Conservation (phyloP, 2,329 filamentous ascomycete species). For the Tolypocladium endophyticum region DNA sequence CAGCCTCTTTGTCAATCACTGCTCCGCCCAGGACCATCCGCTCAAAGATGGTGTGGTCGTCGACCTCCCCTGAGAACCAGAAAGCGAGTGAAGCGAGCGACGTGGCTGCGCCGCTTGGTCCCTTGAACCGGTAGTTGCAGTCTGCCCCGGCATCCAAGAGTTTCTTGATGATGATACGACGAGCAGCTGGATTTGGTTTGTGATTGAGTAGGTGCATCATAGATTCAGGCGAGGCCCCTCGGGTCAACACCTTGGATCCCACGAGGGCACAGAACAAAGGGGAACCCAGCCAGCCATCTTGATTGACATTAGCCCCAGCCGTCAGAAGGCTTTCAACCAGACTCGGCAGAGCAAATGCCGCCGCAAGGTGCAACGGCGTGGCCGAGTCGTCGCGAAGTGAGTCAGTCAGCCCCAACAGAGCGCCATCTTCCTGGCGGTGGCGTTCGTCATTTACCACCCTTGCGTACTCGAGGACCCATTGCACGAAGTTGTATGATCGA, state of each 20-base stretch:
- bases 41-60: constrained; percentile 14
- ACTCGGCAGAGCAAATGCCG: constrained; percentile 18
- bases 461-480: constrained; percentile 25
- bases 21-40: constrained; percentile 7
- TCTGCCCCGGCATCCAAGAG: constrained; percentile 13
- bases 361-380: constrained; percentile 22
- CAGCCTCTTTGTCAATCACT: constrained; percentile 8
- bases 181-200: constrained; percentile 4
- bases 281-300: constrained; percentile 14
- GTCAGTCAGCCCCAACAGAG: constrained; percentile 18
- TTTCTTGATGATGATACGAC: constrained; percentile 9
- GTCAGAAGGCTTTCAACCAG: constrained; percentile 16
- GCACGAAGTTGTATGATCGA: constrained; percentile 19
- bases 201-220: constrained; percentile 10
- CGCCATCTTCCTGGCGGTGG: constrained; percentile 10
- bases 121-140: constrained; percentile 7
- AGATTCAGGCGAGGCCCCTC: constrained; percentile 8
- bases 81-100: constrained; percentile 14
- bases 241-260: constrained; percentile 15
- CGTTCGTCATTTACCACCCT: constrained; percentile 12
- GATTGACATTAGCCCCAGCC: constrained; percentile 10
- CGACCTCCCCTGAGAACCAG: constrained; percentile 13
- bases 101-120: constrained; percentile 7
- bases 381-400: constrained; percentile 15
- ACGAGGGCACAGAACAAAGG: constrained; percentile 24